Conservation (phyloP, 257 asterid genomes). For the Solanum sitiens region DNA sequence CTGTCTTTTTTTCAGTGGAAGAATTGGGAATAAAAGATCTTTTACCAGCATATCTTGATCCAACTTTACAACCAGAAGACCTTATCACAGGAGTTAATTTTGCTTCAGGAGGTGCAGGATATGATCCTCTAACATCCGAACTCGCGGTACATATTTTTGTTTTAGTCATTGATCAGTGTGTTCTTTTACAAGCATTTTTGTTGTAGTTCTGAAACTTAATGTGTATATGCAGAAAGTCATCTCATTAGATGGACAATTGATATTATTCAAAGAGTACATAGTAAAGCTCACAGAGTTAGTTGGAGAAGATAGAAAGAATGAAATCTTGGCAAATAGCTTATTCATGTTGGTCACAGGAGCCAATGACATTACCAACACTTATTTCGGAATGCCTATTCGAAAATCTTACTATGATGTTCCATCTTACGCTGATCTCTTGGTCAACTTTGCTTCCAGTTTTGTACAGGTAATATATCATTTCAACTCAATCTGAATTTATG, state of each 20-base stretch:
- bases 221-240: conserved; percentile 19
- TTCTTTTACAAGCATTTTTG: not conserved
- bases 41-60: conserved; percentile 53
- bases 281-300: conserved; percentile 14
- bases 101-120: conserved; percentile 64
- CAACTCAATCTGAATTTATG: not conserved
- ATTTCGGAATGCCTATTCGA: conserved; percentile 22
- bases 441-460: conserved; percentile 39
- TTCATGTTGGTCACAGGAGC: conserved; percentile 18
- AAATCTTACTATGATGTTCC: conserved; percentile 29
- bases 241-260: conserved; percentile 29
- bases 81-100: conserved; percentile 56
- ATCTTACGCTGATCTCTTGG: conserved; percentile 33
- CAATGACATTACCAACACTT: conserved; percentile 52
- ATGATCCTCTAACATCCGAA: conserved; percentile 29
- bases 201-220: not conserved
- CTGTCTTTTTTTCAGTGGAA: conserved; percentile 22
- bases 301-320: conserved; percentile 28
- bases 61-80: conserved; percentile 26
- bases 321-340: conserved; percentile 18
- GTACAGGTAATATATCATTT: conserved; percentile 27
- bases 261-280: conserved; percentile 31
- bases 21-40: conserved; percentile 30
- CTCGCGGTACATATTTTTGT: conserved; percentile 3
- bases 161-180: not conserved